phyloP scores from a whole-genome alignment of 176 grass and related monocot genomes.

The Luzula sylvatica region DNA sequence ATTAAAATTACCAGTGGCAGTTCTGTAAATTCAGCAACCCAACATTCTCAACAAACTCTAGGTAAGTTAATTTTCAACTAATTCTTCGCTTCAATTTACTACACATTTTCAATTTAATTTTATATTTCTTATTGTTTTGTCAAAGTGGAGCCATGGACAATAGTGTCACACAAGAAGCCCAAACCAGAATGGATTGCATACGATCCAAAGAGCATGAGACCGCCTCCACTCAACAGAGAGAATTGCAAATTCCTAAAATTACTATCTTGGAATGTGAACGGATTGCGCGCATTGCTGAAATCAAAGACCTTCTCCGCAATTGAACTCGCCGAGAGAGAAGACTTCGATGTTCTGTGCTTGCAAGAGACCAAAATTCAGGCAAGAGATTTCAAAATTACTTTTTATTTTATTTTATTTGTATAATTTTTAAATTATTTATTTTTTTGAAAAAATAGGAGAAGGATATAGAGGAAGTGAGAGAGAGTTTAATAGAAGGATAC shows the following conservation, averaged over 20 bases:
- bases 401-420: neutral
- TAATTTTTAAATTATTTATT: neutral
- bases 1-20: slow-evolving; percentile 15
- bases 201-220: slow-evolving; percentile 78
- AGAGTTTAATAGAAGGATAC: slow-evolving; percentile 75
- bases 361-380: slow-evolving; percentile 98
- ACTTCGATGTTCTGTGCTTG: slow-evolving; percentile 89
- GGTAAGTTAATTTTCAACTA: slow-evolving; percentile 16
- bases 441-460: slow-evolving; percentile 18
- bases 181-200: slow-evolving; percentile 72
- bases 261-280: slow-evolving; percentile 94
- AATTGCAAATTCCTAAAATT: slow-evolving; percentile 47
- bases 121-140: slow-evolving; percentile 11
- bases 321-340: slow-evolving; percentile 72
- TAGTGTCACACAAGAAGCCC: slow-evolving; percentile 77
- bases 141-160: slow-evolving; percentile 67
- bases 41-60: slow-evolving; percentile 29
- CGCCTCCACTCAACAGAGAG: slow-evolving; percentile 52
- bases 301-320: slow-evolving; percentile 56
- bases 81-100: neutral
- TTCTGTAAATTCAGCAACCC: slow-evolving; percentile 29
- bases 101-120: neutral
- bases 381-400: slow-evolving; percentile 5
- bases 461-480: slow-evolving; percentile 74
- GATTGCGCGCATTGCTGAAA: slow-evolving; percentile 78